Evolutionary conservation across 2,329 filamentous ascomycete species (phyloP).

Genomic region (Botrytis sinoallii): DNA sequence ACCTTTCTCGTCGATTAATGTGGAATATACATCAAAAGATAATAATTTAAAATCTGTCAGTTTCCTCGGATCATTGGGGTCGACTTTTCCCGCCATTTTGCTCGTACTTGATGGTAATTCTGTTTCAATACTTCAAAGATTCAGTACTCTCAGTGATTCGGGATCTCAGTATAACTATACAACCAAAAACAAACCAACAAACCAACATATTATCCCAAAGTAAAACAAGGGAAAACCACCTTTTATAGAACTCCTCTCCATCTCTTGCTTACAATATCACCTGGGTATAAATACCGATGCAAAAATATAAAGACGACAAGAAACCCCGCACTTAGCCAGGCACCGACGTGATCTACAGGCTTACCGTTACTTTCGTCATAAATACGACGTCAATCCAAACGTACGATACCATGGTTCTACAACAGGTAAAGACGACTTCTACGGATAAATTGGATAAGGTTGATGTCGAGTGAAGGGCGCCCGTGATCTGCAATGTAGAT

Average conservation of each 20-base stretch:
- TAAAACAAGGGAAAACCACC: not conserved
- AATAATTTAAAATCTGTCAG: constrained; percentile 24
- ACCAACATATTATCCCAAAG: too few species aligned
- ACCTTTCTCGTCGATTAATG: constrained; percentile 24
- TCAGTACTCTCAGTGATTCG: not conserved
- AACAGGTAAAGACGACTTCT: too few species aligned
- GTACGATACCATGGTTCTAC: not conserved
- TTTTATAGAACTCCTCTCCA: not conserved
- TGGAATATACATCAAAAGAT: constrained; percentile 26
- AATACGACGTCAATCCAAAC: not conserved
- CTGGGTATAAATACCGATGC: not conserved
- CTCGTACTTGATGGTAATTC: not conserved
- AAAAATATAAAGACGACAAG: not conserved
- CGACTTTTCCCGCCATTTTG: constrained; percentile 19
- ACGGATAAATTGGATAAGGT: not conserved
- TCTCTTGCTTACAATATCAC: not conserved
- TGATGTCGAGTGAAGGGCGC: not conserved
- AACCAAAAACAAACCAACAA: not conserved
- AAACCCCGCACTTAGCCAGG: not conserved
- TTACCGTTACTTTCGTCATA: not conserved
- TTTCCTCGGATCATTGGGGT: constrained; percentile 15
- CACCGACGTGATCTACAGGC: not conserved
- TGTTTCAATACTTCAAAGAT: not conserved
- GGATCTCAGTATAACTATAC: not conserved
- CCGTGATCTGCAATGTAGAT: not conserved